phyloP scores from a whole-genome alignment of 176 grass and related monocot species.

The Pharus latifolius region DNA sequence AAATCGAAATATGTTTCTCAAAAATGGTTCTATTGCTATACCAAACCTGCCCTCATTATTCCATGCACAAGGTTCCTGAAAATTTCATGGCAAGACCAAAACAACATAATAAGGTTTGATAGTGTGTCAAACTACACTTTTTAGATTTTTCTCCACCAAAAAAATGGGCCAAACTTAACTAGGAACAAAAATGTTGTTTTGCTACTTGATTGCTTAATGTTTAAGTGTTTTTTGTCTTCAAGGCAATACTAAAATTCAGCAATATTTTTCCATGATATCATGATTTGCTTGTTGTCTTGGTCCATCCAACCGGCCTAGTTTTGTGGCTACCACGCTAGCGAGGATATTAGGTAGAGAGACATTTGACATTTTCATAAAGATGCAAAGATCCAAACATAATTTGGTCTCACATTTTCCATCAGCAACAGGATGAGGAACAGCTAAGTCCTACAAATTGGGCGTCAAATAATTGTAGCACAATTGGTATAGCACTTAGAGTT shows the following conservation, averaged over 20 bases:
- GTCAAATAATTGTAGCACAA: too few species aligned
- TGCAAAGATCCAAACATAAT: background rate
- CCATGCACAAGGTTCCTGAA: too few species aligned
- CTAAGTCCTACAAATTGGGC: background rate
- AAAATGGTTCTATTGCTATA: too few species aligned
- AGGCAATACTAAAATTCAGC: background rate
- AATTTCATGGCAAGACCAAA: too few species aligned
- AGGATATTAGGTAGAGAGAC: background rate
- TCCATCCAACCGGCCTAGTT: conserved; percentile 1
- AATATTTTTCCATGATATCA: background rate
- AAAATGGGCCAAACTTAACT: background rate
- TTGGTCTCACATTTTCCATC: background rate
- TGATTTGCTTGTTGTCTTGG: background rate
- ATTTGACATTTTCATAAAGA: background rate
- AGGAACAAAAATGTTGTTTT: background rate
- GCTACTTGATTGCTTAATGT: background rate
- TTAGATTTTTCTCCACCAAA: too few species aligned
- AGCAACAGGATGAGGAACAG: background rate
- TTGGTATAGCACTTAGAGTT: too few species aligned
- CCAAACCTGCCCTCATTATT: too few species aligned
- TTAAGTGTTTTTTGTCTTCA: background rate
- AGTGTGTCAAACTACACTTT: too few species aligned
- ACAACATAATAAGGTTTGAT: too few species aligned
- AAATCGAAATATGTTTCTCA: too few species aligned
- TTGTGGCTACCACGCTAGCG: background rate